These are phyloP conservation scores for Lavandula angustifolia DNA, from an alignment of 257 asterid genomes.

Conservation along the genomic window DNA sequence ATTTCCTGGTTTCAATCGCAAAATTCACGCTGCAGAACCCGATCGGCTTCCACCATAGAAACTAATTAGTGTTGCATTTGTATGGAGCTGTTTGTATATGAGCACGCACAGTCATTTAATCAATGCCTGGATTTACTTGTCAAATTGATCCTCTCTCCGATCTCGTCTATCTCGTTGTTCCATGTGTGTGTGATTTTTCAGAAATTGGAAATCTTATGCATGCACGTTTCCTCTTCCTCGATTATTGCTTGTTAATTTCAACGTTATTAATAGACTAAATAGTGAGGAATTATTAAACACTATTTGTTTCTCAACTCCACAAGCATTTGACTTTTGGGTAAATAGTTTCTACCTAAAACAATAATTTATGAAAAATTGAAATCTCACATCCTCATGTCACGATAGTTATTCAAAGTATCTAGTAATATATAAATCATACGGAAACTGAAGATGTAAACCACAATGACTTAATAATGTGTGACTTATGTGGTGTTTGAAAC, in stretches of 20 bases:
- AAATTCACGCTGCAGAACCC: constrained; percentile 32
- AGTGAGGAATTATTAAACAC: no score
- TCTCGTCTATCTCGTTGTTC: constrained; percentile 5
- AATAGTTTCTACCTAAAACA: no score
- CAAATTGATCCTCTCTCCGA: background rate
- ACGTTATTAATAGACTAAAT: background rate
- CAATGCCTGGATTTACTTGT: constrained; percentile 22
- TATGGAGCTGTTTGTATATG: background rate
- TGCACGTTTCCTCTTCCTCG: background rate
- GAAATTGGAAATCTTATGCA: constrained; percentile 3
- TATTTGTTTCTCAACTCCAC: background rate
- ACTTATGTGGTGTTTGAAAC: no score
- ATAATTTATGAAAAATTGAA: no score
- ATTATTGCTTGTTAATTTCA: constrained; percentile 12
- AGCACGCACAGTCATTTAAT: constrained; percentile 13
- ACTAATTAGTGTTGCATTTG: constrained; percentile 28
- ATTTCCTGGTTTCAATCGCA: constrained; percentile 16
- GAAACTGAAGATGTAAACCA: no score
- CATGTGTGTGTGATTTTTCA: constrained; percentile 27
- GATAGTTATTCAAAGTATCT: no score
- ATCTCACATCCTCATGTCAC: no score
- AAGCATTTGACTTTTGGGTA: background rate
- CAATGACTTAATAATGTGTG: no score
- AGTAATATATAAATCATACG: no score
- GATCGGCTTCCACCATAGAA: constrained; percentile 16